These are phyloP conservation scores for Tulasnella sp. DNA, from an alignment of 768 basidiomycete genomes.

Conservation along the genomic window DNA sequence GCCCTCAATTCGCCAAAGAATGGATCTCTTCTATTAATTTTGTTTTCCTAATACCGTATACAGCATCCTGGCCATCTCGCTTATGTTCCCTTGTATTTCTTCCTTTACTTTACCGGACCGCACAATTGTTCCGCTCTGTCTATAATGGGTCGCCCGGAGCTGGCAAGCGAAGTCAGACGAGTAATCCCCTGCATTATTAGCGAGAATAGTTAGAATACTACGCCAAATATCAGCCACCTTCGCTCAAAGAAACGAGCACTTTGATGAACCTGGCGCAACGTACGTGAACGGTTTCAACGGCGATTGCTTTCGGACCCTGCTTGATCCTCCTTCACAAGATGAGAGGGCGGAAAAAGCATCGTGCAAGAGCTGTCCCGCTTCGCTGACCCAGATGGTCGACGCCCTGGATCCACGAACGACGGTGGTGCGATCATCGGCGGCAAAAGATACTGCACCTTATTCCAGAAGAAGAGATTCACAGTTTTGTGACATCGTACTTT, in stretches of 20 bases:
- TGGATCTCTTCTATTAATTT: too few species aligned
- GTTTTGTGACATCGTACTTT: too few species aligned
- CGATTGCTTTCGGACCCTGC: constrained; percentile 93
- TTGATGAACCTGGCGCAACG: constrained; percentile 60
- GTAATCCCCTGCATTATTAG: constrained; percentile 97
- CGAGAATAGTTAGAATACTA: constrained; percentile 90
- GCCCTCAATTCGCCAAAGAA: too few species aligned
- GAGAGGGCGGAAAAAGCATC: constrained; percentile 96
- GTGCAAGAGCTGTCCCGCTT: constrained; percentile 95
- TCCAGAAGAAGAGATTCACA: too few species aligned
- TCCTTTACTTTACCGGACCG: too few species aligned
- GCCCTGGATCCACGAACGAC: constrained; percentile 95
- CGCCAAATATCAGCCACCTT: background rate
- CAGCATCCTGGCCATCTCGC: constrained; percentile 89
- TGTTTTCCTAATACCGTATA: too few species aligned
- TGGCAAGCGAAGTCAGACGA: constrained; percentile 91
- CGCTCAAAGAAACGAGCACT: background rate
- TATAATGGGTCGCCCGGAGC: constrained; percentile 88
- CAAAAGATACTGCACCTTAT: too few species aligned
- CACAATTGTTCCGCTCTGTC: too few species aligned
- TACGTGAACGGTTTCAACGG: constrained; percentile 88
- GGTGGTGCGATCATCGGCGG: constrained; percentile 96
- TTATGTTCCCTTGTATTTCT: too few species aligned
- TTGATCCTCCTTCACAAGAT: constrained; percentile 94
- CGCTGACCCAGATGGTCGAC: constrained; percentile 99